Evolutionary conservation across 2,329 filamentous ascomycete species (phyloP).

Genomic region (Pestalotiopsis sp.): DNA sequence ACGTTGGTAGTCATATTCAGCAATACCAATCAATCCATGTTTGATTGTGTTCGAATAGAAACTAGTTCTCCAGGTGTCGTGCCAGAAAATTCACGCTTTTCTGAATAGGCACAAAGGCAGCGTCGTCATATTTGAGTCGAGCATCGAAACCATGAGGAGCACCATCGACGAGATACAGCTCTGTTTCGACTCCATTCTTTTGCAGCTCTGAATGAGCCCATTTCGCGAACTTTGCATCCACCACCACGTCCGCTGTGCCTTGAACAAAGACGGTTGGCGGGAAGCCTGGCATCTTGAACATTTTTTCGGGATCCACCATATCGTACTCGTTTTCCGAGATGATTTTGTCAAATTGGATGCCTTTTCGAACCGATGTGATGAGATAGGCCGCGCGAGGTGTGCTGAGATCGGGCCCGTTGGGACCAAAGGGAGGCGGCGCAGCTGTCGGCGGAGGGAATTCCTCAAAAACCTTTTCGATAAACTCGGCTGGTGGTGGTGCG

Average conservation of each 20-base stretch:
- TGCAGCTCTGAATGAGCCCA: neutral
- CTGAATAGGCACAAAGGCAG: neutral
- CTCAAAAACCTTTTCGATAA: neutral
- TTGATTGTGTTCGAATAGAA: neutral
- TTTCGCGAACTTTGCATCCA: neutral
- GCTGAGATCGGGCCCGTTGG: neutral
- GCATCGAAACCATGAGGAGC: neutral
- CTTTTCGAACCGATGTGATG: neutral
- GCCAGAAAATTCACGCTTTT: neutral
- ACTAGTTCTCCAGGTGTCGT: neutral
- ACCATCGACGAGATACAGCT: neutral
- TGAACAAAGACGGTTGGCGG: neutral
- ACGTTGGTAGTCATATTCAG: neutral
- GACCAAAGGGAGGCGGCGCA: neutral
- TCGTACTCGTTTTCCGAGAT: neutral
- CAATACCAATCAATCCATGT: neutral
- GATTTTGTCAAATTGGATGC: neutral
- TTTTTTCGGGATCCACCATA: neutral
- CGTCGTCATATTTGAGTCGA: neutral
- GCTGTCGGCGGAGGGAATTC: neutral
- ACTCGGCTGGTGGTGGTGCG: neutral
- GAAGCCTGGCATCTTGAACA: neutral
- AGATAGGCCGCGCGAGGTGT: neutral
- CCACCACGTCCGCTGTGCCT: neutral
- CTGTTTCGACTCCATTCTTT: neutral